Conservation (phyloP, 1,139 yeast genomes). For the Suzukiozyma palmioleophila region DNA sequence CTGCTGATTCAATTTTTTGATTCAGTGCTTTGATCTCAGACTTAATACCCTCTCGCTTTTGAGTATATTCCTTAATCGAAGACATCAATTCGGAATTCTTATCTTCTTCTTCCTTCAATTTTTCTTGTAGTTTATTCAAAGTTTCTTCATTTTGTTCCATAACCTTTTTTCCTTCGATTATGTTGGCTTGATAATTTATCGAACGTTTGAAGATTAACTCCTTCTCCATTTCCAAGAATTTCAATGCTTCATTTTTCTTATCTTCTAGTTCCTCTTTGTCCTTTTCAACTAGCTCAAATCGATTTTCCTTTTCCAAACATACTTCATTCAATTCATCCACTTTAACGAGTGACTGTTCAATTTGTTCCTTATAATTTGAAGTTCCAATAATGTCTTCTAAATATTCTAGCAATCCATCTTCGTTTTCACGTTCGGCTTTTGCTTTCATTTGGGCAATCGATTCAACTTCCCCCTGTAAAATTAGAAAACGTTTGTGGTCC, state of each 20-base stretch:
- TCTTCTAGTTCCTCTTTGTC: conserved; percentile 70
- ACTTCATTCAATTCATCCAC: conserved; percentile 72
- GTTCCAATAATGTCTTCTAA: conserved; percentile 97
- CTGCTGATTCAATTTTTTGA: conserved; percentile 23
- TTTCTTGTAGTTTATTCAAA: conserved; percentile 34
- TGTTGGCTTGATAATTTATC: conserved; percentile 51
- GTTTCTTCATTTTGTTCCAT: conserved; percentile 34
- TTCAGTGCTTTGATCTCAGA: conserved; percentile 25
- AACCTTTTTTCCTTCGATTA: conserved; percentile 36
- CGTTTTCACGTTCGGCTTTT: conserved; percentile 87
- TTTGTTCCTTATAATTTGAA: conserved; percentile 69
- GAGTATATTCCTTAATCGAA: conserved; percentile 37
- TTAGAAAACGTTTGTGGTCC: conserved; percentile 90
- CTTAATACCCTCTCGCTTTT: conserved; percentile 28
- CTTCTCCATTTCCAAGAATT: conserved; percentile 64
- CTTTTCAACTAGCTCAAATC: conserved; percentile 75
- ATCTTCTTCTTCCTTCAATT: conserved; percentile 43
- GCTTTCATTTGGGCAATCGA: conserved; percentile 98
- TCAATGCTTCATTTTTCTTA: conserved; percentile 65
- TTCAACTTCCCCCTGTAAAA: conserved; percentile 97
- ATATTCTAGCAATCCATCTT: conserved; percentile 91
- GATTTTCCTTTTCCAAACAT: conserved; percentile 74
- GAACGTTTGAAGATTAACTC: conserved; percentile 51
- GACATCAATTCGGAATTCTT: conserved; percentile 41
- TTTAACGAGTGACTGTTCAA: conserved; percentile 58